A percentile compares a stretch with the other conserved stretches of the same genome.
phyloP scores from a whole-genome alignment of 345 rosid genomes.

The Populus tremula region DNA sequence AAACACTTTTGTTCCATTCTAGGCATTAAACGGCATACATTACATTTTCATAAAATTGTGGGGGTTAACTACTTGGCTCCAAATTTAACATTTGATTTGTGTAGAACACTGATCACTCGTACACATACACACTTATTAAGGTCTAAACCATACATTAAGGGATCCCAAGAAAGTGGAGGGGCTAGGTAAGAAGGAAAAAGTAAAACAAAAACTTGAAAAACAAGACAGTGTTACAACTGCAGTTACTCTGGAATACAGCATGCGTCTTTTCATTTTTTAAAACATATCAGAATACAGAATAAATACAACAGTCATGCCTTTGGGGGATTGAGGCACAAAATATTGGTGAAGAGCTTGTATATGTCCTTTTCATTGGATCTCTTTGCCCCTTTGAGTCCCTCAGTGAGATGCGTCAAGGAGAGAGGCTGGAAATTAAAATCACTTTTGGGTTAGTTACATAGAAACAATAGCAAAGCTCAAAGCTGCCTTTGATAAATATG shows the following conservation, averaged over 20 bases:
- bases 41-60: not conserved
- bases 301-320: slow-evolving; percentile 42
- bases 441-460: slow-evolving; percentile 9
- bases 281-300: not conserved
- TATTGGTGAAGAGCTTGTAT: slow-evolving; percentile 75
- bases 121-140: not conserved
- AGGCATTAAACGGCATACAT: not conserved
- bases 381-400: slow-evolving; percentile 65
- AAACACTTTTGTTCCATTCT: not conserved
- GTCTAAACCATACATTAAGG: not conserved
- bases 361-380: slow-evolving; percentile 61
- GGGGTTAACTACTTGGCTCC: not conserved
- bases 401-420: slow-evolving; percentile 76
- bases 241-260: not conserved
- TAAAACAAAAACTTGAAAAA: too few species aligned
- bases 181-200: too few species aligned
- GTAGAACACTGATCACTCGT: not conserved
- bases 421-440: slow-evolving; percentile 64
- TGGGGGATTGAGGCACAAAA: slow-evolving; percentile 66
- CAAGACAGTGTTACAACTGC: too few species aligned
- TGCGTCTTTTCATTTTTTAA: not conserved
- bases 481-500: not conserved
- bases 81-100: not conserved
- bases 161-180: not conserved
- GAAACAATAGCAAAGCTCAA: not conserved